phyloP scores from a whole-genome alignment of 768 basidiomycete species.

The Hortiboletus flavorubellus region DNA sequence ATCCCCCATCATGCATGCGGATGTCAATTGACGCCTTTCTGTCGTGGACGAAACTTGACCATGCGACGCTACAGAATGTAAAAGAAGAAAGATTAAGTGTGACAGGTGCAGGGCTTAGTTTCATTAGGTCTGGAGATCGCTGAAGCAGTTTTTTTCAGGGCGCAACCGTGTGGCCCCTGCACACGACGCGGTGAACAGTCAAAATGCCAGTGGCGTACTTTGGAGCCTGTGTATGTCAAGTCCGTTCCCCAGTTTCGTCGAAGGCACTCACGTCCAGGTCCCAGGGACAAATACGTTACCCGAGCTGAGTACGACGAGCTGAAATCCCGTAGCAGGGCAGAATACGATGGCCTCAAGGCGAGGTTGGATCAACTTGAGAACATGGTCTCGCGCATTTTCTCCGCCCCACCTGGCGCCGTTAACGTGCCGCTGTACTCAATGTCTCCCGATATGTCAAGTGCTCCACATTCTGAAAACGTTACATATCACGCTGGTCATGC shows the following conservation, averaged over 20 bases:
- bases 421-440: constrained; percentile 31
- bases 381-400: constrained; percentile 42
- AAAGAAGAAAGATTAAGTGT: constrained; percentile 84
- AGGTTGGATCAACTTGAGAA: constrained; percentile 61
- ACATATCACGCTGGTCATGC: constrained; percentile 29
- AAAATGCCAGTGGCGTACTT: constrained; percentile 80
- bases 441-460: constrained; percentile 29
- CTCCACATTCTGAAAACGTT: constrained; percentile 24
- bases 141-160: constrained; percentile 41
- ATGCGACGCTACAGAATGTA: constrained; percentile 57
- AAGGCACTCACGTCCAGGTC: constrained; percentile 13
- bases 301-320: constrained; percentile 76
- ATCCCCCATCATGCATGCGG: background rate
- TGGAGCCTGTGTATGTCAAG: constrained; percentile 70
- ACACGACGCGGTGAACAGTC: constrained; percentile 73
- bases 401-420: constrained; percentile 27
- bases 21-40: constrained; percentile 3
- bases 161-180: constrained; percentile 81
- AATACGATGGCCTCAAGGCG: constrained; percentile 55
- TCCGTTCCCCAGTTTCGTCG: background rate
- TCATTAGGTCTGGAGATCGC: constrained; percentile 4
- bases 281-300: constrained; percentile 78
- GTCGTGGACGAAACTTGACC: background rate
- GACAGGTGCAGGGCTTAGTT: constrained; percentile 56
- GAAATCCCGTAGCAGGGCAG: constrained; percentile 43